Evolutionary conservation across 106 monocot species (phyloP), one percentile per base, ranked within the genome.

Genomic region (Acanthochlamys bracteata): DNA sequence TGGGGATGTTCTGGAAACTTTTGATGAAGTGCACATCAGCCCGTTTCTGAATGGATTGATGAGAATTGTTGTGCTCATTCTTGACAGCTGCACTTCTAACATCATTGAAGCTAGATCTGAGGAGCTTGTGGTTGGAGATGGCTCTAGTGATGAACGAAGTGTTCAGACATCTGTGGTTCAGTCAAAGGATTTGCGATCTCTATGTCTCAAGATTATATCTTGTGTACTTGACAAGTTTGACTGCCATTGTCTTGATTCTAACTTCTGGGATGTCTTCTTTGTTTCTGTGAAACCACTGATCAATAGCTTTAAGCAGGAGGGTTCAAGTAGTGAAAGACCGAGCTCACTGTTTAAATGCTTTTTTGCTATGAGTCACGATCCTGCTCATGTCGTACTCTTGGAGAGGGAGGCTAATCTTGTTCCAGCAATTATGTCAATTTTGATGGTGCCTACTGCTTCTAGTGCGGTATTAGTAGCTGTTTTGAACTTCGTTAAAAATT

Each of bases 261-360:
- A 85, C 17, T 88, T 98, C 59, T 98, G 96, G 96, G 74, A 81
- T 57, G 76, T 71, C 17, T 98, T 98, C 69, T 92, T 98, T 70
- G 52, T n/a, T 7, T 88, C 96, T 45, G 65, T 88, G 3, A 83
- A 78, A 49, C 96, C 91, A 66, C 68, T 92, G 27, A 77, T 88
- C 59, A 68, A 91, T 73, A 77, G 70, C 46, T 88, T 98, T 60
- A 85, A 77, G 61, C 74, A 83, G 57, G 96, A 91, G 63, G 83
- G 72, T 70, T 78, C 96, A 57, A 88, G 91, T 60, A 91, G 88
- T 81, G 88, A 81, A 77, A 85, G 80, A 43, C 85, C 96, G 53
- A 83, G 91, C 57, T 88, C 96, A 41, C 75, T 98, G 49, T 87
- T 98, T 69, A 73, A 73, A 54, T 98, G 96, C 73, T 92, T 98